Conservation (phyloP, 2,329 filamentous ascomycete genomes). For the Talaromyces piceae region DNA sequence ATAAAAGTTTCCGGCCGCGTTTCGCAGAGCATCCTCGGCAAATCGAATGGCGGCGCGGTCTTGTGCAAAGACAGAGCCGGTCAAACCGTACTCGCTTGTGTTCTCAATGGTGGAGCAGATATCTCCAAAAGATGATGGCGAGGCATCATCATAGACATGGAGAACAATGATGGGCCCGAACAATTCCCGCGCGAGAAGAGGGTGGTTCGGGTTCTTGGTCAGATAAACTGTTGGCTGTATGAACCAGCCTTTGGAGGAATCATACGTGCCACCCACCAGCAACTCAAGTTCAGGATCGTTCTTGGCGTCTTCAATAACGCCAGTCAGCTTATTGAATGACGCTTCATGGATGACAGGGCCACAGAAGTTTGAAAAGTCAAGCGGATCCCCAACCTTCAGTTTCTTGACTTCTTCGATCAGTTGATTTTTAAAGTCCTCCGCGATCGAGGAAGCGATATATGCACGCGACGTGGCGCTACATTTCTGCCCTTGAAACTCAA, state of each 20-base stretch:
- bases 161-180: constrained; percentile 72
- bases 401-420: constrained; percentile 61
- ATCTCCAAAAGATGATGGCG: constrained; percentile 49
- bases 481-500: constrained; percentile 88
- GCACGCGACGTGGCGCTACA: constrained; percentile 76
- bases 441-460: constrained; percentile 70
- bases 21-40: constrained; percentile 30
- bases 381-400: constrained; percentile 64
- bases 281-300: constrained; percentile 64
- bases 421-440: constrained; percentile 61
- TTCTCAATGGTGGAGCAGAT: constrained; percentile 47
- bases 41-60: constrained; percentile 29
- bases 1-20: constrained; percentile 36
- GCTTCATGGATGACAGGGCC: constrained; percentile 78
- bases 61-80: constrained; percentile 36
- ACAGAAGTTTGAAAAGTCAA: constrained; percentile 69
- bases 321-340: constrained; percentile 72
- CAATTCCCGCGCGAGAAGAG: constrained; percentile 68
- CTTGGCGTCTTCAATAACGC: constrained; percentile 74
- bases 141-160: constrained; percentile 69
- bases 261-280: constrained; percentile 67
- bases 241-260: constrained; percentile 72
- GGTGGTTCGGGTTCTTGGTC: constrained; percentile 65
- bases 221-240: constrained; percentile 76
- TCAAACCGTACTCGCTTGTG: constrained; percentile 36